These are phyloP conservation scores for Penicillium canescens DNA, from an alignment of 495 filamentous ascomycete species.

Conservation along the genomic window DNA sequence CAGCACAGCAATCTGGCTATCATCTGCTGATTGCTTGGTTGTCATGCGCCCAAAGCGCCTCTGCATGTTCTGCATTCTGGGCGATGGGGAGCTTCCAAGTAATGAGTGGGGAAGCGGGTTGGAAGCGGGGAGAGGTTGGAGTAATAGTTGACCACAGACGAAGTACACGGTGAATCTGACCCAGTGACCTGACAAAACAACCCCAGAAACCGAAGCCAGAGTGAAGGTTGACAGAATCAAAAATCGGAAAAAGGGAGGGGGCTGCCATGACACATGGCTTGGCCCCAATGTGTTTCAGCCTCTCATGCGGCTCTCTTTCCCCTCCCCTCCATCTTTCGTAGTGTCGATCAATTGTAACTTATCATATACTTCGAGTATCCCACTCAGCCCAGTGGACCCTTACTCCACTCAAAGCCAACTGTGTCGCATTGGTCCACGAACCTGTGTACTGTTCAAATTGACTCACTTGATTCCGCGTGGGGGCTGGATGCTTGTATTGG, in stretches of 20 bases:
- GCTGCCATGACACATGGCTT: constrained; percentile 7
- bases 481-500: background rate
- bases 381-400: no score
- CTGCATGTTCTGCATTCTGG: constrained; percentile 78
- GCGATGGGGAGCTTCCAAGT: background rate
- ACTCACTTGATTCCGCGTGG: background rate
- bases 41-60: constrained; percentile 72
- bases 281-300: constrained; percentile 25
- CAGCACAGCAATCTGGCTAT: constrained; percentile 73
- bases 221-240: constrained; percentile 4
- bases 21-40: constrained; percentile 66
- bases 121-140: constrained; percentile 1
- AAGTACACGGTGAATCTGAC: background rate
- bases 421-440: no score
- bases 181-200: no score
- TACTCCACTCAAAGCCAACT: no score
- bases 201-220: background rate
- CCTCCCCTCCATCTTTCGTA: background rate
- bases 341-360: constrained; percentile 6
- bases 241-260: constrained; percentile 5
- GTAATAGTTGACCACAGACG: background rate
- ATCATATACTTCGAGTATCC: no score
- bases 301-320: constrained; percentile 24
- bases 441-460: no score
- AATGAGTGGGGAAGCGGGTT: background rate